Percentiles rank a stretch among this genome's conserved stretches.
phyloP scores from a whole-genome alignment of 2,329 filamentous ascomycete genomes.

The Emmonsiellopsis sp. region DNA sequence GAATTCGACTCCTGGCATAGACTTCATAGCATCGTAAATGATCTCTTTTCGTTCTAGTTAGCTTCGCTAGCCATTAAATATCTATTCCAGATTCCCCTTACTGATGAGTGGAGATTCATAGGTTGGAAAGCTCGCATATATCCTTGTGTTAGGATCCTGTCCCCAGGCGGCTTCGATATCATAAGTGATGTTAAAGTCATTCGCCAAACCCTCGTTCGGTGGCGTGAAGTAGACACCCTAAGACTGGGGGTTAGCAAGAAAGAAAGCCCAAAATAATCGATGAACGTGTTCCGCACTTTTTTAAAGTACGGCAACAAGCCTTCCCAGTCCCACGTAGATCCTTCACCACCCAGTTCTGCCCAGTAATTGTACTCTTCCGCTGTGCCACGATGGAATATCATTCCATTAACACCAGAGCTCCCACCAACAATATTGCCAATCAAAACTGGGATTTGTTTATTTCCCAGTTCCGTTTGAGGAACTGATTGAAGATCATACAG shows the following conservation, averaged over 20 bases:
- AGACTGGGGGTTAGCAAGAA: neutral
- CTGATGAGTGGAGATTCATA: neutral
- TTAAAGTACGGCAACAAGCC: neutral
- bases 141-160: neutral
- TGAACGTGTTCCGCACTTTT: neutral
- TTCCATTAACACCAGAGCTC: constrained; percentile 29
- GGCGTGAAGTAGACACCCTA: neutral
- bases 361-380: constrained; percentile 26
- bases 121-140: neutral
- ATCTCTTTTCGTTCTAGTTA: neutral
- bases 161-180: neutral
- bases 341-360: constrained; percentile 23
- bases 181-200: neutral
- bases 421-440: constrained; percentile 31
- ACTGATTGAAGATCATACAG: neutral
- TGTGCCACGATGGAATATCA: constrained; percentile 17
- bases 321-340: constrained; percentile 1
- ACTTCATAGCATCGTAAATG: neutral
- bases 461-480: constrained; percentile 20
- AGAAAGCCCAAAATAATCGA: neutral
- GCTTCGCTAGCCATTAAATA: neutral
- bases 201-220: neutral
- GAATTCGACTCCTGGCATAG: neutral
- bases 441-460: constrained; percentile 16
- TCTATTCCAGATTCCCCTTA: neutral